These are phyloP conservation scores for Xylariaceae sp. DNA, from an alignment of 2,329 filamentous ascomycete species.

Conservation along the genomic window DNA sequence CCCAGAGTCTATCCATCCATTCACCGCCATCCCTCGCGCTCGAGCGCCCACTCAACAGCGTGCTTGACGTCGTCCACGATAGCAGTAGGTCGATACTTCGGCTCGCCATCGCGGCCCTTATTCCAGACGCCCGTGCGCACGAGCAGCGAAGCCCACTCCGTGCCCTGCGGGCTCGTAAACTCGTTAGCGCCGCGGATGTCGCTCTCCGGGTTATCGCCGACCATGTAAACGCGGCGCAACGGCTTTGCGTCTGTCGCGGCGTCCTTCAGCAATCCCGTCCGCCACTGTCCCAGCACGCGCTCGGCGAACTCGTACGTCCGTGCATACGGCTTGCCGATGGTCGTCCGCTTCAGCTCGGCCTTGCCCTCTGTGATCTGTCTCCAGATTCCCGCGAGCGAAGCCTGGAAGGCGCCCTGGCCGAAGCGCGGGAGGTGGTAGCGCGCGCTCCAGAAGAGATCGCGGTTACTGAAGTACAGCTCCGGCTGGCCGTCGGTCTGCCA, in stretches of 20 bases:
- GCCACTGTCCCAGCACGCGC: conserved; percentile 59
- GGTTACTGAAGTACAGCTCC: conserved; percentile 78
- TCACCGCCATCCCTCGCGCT: conserved; percentile 44
- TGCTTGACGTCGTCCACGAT: conserved; percentile 70
- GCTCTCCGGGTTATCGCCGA: conserved; percentile 83
- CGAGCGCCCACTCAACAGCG: conserved; percentile 71
- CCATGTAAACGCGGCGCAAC: conserved; percentile 83
- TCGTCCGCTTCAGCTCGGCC: conserved; percentile 52
- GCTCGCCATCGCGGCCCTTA: conserved; percentile 38
- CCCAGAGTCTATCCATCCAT: not conserved
- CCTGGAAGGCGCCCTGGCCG: conserved; percentile 86
- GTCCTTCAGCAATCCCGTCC: conserved; percentile 42
- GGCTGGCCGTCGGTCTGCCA: conserved; percentile 81
- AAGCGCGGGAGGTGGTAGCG: conserved; percentile 79
- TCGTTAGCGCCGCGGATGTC: conserved; percentile 85
- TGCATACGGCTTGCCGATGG: conserved; percentile 78
- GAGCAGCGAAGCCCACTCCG: conserved; percentile 71
- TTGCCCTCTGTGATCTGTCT: conserved; percentile 60
- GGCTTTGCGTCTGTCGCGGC: conserved; percentile 28
- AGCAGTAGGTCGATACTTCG: conserved; percentile 56
- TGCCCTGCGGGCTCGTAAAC: conserved; percentile 60
- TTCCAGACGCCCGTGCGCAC: conserved; percentile 76
- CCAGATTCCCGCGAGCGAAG: conserved; percentile 78
- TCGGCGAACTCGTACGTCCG: conserved; percentile 83
- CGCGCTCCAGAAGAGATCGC: conserved; percentile 85